Evolutionary conservation across 176 grass and related monocot species (phyloP), one percentile per base, ranked within the genome.

Genomic region (Elymus sibiricus): DNA sequence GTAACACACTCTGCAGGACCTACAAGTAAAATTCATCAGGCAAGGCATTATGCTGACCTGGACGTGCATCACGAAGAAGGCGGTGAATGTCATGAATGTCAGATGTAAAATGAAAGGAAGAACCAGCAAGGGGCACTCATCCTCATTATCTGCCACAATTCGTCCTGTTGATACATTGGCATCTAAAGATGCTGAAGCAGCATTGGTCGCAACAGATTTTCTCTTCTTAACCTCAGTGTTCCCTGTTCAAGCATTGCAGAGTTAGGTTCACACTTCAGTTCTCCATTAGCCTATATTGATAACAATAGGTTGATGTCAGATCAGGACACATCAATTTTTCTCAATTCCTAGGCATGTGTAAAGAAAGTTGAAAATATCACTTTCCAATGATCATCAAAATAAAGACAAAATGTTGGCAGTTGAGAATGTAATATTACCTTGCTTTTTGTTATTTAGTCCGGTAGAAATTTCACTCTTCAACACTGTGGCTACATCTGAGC

Each of bases 1-100:
- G 3, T 59, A 78, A 31, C 47, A 16, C 5, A 79, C 65, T 85
- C 66, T 66, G 40, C 26, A 67, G 76, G 5, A 17, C 0, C 22
- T 68, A 13, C n/a, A 68, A 22, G 46, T 24, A 63, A 80, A 24
- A 12, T 58, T 1, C 8, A 8, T 79, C 64, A 19, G 55, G 9
- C 78, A 69, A 79, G 55, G 9, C 78, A 69, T 79, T 19, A 87
- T 60, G 65, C 78, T 91, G 55, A 98, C 97, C 92, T 98, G 92
- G 49, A 98, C 92, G 29, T 98, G 93, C 93, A 98, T 98, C 70
- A 98, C 65, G 26, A 95, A 98, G 60, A 94, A 94, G 25, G 97
- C 92, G 1, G 84, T 94, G 63, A 91, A 94, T 84, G 82, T 87
- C 94, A 95, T 89, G 78, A 98, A 92, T 3, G 84, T 77, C 67